Evolutionary conservation across 345 rosid genomes (phyloP), one percentile per base, ranked within the genome.

Genomic region (Heritiera littoralis): DNA sequence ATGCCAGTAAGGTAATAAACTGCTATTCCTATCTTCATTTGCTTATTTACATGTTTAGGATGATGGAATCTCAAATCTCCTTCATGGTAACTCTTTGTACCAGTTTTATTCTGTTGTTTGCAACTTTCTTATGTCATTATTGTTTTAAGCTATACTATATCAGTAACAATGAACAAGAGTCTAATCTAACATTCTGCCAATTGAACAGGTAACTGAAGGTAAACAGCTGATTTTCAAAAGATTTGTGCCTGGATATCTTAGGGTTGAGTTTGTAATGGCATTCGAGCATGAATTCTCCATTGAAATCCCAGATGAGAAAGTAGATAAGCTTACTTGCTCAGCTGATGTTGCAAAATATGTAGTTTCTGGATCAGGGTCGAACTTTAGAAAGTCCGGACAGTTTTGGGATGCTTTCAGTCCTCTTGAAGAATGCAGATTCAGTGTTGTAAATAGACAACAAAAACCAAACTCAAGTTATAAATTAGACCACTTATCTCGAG

Each of bases 221-320:
- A 35, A 35, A 83, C 80, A 20, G 89, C 94, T 30, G 82, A 90
- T 82, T 90, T 89, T 82, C 87, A 86, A 52, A 88, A 90, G 92
- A 90, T 83, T 76, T 90, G 81, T 77, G 79, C 80, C 86, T 90
- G 54, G 94, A 90, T 23, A 23, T 90, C 78, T 81, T 90, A 76
- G 92, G 85, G 91, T 88, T 65, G 94, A 89, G 80, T 88, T 91
- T 40, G 94, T 89, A 14, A 91, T 91, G 94, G 92, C 92, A 71
- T 77, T 91, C 5, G 94, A 91, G 86, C 80, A 88, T 79, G 92
- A 89, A 66, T 88, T 91, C 82, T 88, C 88, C 70, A 72, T 89
- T 4, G 28, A 23, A 23, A 23, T 23, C 28, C 28, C 28, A 23
- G 28, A 89, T 40, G 91, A 89, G 80, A 84, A 82, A 45, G 94